phyloP scores from a whole-genome alignment of 257 asterid genomes.

The Fraxinus quadrangulata region DNA sequence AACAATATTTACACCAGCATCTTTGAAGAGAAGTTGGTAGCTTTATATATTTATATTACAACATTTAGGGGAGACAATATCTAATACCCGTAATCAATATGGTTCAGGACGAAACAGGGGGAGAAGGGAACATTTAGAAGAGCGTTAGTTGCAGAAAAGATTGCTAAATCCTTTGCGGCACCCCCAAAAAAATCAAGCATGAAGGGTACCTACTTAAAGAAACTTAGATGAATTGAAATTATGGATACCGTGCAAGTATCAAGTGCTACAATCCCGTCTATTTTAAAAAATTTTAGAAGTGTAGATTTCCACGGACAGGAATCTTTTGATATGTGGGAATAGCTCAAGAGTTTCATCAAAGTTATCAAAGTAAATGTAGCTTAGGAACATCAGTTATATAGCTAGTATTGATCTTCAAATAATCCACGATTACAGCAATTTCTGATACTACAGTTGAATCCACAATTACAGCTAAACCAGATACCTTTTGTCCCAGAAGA shows the following conservation, averaged over 20 bases:
- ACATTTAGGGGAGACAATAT: neutral
- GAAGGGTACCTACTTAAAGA: neutral
- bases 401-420: neutral
- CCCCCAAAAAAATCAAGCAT: neutral
- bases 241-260: neutral
- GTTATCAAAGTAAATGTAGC: neutral
- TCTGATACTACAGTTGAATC: neutral
- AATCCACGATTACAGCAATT: neutral
- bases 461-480: neutral
- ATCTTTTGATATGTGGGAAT: neutral
- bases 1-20: neutral
- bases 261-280: neutral
- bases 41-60: neutral
- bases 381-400: neutral
- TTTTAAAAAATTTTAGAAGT: too few relatives aligned
- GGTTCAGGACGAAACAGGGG: neutral
- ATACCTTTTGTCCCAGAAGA: neutral
- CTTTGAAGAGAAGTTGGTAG: neutral
- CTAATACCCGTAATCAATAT: neutral
- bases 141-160: neutral
- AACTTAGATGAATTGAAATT: neutral
- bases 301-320: neutral
- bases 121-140: too few relatives aligned
- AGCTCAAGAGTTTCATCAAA: neutral
- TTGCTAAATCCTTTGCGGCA: neutral